Conservation (phyloP, 208 protist genomes). For the Leishmania braziliensis region DNA sequence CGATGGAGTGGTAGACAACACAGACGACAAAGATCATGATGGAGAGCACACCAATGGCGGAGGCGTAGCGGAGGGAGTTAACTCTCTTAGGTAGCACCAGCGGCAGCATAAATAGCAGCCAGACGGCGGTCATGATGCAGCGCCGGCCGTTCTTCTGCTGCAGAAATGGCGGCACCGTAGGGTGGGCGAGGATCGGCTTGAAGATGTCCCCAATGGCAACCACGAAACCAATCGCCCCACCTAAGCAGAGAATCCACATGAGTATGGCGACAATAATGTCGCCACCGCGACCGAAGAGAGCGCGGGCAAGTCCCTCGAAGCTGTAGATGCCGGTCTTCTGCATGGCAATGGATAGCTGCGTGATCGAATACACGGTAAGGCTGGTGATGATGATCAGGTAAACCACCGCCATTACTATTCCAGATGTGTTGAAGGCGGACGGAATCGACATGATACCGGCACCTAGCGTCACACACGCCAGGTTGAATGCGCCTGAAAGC, state of each 20-base stretch:
- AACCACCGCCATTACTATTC: slow-evolving; percentile 60
- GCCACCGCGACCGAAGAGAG: slow-evolving; percentile 57
- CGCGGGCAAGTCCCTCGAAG: slow-evolving; percentile 49
- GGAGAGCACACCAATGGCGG: slow-evolving; percentile 43
- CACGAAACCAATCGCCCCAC: slow-evolving; percentile 52
- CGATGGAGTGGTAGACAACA: slow-evolving; percentile 49
- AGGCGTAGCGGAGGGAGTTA: slow-evolving; percentile 76
- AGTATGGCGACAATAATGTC: slow-evolving; percentile 52
- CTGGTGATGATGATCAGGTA: slow-evolving; percentile 58
- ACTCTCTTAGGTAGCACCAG: slow-evolving; percentile 64
- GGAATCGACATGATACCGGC: slow-evolving; percentile 75
- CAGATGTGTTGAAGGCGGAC: slow-evolving; percentile 51
- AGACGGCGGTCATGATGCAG: slow-evolving; percentile 40
- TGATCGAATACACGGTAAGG: slow-evolving; percentile 67
- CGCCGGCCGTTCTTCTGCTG: slow-evolving; percentile 32
- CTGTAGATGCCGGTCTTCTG: slow-evolving; percentile 52
- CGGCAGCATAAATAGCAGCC: slow-evolving; percentile 67
- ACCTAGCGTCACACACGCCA: slow-evolving; percentile 60
- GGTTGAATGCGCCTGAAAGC: slow-evolving; percentile 48
- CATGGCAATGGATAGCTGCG: slow-evolving; percentile 52
- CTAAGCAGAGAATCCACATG: slow-evolving; percentile 70
- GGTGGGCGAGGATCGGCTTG: slow-evolving; percentile 24
- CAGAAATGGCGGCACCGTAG: slow-evolving; percentile 40
- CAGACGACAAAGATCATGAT: slow-evolving; percentile 63
- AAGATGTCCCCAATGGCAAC: slow-evolving; percentile 52